phyloP scores from a whole-genome alignment of 2,329 filamentous ascomycete genomes.

The Xylariales sp. region DNA sequence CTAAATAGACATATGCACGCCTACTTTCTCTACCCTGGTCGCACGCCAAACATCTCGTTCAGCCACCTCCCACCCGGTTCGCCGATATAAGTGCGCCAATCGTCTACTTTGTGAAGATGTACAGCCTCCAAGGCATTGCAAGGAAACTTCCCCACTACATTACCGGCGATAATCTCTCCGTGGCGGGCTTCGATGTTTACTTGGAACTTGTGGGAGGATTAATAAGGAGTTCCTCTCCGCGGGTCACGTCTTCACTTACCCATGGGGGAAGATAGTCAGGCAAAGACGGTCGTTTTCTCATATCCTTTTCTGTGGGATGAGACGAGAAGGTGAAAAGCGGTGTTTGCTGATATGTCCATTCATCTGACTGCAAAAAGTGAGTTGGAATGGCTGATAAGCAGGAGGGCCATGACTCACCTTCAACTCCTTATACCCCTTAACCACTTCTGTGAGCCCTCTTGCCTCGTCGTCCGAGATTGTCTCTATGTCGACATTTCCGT shows the following conservation, averaged over 20 bases:
- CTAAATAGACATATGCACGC: too few species aligned
- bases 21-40: not conserved
- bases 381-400: not conserved
- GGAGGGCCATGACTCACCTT: conserved; percentile 37
- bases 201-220: conserved; percentile 20
- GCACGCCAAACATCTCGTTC: conserved; percentile 23
- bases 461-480: conserved; percentile 44
- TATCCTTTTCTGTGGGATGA: conserved; percentile 53
- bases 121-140: conserved; percentile 12
- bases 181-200: conserved; percentile 34
- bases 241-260: conserved; percentile 28
- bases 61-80: conserved; percentile 22
- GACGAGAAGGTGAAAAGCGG: conserved; percentile 74
- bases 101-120: conserved; percentile 21
- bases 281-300: conserved; percentile 47
- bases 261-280: conserved; percentile 42
- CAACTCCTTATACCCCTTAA: conserved; percentile 58
- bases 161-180: conserved; percentile 28
- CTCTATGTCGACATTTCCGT: conserved; percentile 40
- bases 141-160: conserved; percentile 1
- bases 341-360: conserved; percentile 83
- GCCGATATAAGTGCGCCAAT: conserved; percentile 19
- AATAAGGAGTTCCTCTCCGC: not conserved
- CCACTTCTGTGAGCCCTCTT: conserved; percentile 48
- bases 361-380: conserved; percentile 41